Evolutionary conservation across 768 basidiomycete genomes (phyloP).

Genomic region (Pulveroboletus sp.): DNA sequence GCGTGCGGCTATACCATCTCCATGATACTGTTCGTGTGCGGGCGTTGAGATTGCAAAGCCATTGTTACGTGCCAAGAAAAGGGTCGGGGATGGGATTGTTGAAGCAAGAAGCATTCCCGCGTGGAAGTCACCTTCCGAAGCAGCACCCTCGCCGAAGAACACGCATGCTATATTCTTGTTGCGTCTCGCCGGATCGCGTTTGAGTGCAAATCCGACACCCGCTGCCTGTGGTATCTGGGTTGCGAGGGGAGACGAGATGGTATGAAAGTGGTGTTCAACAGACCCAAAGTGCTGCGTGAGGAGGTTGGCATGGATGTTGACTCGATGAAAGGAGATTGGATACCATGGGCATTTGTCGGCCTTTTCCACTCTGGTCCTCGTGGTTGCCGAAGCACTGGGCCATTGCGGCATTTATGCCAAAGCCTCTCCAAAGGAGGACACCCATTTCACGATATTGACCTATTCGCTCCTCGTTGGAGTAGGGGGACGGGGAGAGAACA

Average conservation of each 20-base stretch:
- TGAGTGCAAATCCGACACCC: constrained; percentile 86
- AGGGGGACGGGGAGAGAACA: background rate
- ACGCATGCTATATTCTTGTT: constrained; percentile 77
- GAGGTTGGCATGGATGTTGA: background rate
- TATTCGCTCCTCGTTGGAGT: constrained; percentile 23
- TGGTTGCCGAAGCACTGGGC: constrained; percentile 87
- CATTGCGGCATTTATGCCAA: constrained; percentile 76
- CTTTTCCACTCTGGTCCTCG: constrained; percentile 76
- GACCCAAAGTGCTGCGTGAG: constrained; percentile 76
- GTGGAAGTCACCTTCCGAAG: constrained; percentile 94
- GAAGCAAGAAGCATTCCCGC: constrained; percentile 82
- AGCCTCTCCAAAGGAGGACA: constrained; percentile 85
- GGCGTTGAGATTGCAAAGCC: constrained; percentile 96
- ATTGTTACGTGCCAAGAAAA: constrained; percentile 78
- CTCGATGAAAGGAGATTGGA: constrained; percentile 11
- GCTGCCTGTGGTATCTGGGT: constrained; percentile 96
- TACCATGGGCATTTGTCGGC: constrained; percentile 93
- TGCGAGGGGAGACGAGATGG: constrained; percentile 88
- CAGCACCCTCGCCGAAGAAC: constrained; percentile 92
- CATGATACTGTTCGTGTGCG: constrained; percentile 80
- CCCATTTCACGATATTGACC: constrained; percentile 94
- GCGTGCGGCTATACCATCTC: constrained; percentile 88
- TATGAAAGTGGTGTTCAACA: constrained; percentile 79
- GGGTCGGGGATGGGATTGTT: constrained; percentile 65
- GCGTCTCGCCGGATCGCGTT: constrained; percentile 65